Base-by-base conservation (phyloP, 371 early-diverging fungal genomes). In the Lichtheimia ramosa region DNA sequence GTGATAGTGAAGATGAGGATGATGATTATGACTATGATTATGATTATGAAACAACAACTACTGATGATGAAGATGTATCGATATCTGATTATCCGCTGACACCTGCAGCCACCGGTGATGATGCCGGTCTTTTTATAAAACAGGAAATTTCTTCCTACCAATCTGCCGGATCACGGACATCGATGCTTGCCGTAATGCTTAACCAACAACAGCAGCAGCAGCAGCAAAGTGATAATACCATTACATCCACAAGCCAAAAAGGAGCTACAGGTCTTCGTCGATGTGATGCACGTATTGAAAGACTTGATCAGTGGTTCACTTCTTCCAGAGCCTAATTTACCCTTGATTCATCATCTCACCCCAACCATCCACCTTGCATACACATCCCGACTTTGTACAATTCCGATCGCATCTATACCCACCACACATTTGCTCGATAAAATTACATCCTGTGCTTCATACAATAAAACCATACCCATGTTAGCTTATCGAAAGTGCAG, bases 121-220 rank as follows among this genome's bases (percentile, higher is more conserved):
- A 61, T 16, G 55, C 48, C 1, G 48, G 43, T 2, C 23, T 43
- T 21, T 63, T 63, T 63, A 43, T 18, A 20, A 63, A 51, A 41
- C 58, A 63, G 18, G 40, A 51, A 20, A 20, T 43, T 10, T 27
- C 34, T 24, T 18, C 28, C 55, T 54, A 1, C 16, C 54, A 23
- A 13, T 48, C 43, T 34, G n/a, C 16, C 16, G n/a, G 18, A 63
- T 52, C 34, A 51, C 65, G 56, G 5, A 51, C 21, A 15, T 64
- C 65, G 13, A 25, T 59, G 43, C 41, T 64, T 23, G 59, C 65
- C 13, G 48, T 25, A 10, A 59, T 64, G 59, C 40, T 64, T 15
- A 50, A 51, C 25, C 59, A 64, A 55, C 50, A 43, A 25, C 56
- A 56, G 16, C 27, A 51, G 21, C 50, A 56, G 46, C 48, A 27